A percentile compares a stretch with the other conserved stretches of the same genome.
These are phyloP conservation scores for Larix kaempferi DNA, from an alignment of 75 land plant genomes.

Conservation along the genomic window DNA sequence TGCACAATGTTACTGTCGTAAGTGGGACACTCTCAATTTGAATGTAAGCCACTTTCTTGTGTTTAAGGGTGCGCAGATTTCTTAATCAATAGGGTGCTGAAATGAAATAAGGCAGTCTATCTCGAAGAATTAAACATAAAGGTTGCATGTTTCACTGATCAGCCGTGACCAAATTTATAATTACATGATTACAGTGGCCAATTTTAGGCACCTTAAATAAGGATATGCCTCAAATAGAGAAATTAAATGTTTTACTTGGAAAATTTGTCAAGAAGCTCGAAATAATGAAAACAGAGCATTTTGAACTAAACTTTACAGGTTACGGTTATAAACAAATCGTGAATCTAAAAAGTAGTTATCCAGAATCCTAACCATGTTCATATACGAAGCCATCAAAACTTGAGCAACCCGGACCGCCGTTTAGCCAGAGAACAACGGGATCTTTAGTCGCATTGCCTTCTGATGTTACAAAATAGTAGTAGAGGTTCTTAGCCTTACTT, in stretches of 20 bases:
- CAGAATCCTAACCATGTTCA: constrained; percentile 50
- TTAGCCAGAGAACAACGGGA: constrained; percentile 92
- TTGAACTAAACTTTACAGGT: not conserved
- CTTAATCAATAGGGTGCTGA: not conserved
- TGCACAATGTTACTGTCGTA: not conserved
- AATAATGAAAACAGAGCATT: not conserved
- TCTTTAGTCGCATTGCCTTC: constrained; percentile 60
- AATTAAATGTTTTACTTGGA: not conserved
- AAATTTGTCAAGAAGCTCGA: not conserved
- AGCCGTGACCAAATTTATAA: not conserved
- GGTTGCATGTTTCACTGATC: not conserved
- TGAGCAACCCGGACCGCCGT: constrained; percentile 97
- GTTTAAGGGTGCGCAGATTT: not conserved
- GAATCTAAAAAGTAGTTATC: not conserved
- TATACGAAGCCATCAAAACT: constrained; percentile 92
- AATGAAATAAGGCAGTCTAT: constrained; percentile 3
- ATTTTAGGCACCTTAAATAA: not conserved
- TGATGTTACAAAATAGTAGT: constrained; percentile 81
- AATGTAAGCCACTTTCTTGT: not conserved
- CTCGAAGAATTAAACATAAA: not conserved
- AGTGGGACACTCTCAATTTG: not conserved
- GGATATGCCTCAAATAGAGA: not conserved
- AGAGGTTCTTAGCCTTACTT: constrained; percentile 66
- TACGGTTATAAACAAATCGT: not conserved
- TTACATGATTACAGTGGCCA: not conserved